phyloP scores from a whole-genome alignment of 2,329 filamentous ascomycete genomes.

The Diatrype stigma region DNA sequence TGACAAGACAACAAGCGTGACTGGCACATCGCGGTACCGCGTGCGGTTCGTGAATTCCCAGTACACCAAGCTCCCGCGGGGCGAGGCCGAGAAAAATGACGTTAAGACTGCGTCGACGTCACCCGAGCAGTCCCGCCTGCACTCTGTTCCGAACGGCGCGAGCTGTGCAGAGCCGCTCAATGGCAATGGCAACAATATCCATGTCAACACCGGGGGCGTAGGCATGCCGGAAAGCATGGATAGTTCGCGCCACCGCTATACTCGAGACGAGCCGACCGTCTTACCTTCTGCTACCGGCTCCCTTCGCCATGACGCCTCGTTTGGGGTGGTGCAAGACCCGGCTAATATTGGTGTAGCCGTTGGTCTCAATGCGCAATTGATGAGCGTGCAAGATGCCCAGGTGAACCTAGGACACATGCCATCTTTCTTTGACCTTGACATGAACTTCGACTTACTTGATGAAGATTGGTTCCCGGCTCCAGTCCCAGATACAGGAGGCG shows the following conservation, averaged over 20 bases:
- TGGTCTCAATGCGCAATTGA: conserved; percentile 1
- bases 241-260: not conserved
- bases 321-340: conserved; percentile 2
- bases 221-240: not conserved
- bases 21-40: conserved; percentile 10
- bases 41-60: conserved; percentile 16
- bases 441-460: conserved; percentile 14
- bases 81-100: conserved; percentile 2
- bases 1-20: conserved; percentile 6
- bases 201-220: not conserved
- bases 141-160: not conserved
- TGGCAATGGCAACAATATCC: too few species aligned
- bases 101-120: not conserved
- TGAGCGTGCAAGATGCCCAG: conserved; percentile 6
- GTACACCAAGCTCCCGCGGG: conserved; percentile 5
- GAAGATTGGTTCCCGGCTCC: conserved; percentile 13
- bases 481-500: conserved; percentile 5
- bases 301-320: conserved; percentile 1
- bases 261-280: conserved; percentile 3
- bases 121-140: not conserved
- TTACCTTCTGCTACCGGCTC: not conserved
- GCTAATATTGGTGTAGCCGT: not conserved
- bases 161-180: conserved; percentile 2
- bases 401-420: conserved; percentile 7
- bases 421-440: conserved; percentile 16